phyloP scores from a whole-genome alignment of 2,329 filamentous ascomycete genomes.

The Aspergillus sp. region DNA sequence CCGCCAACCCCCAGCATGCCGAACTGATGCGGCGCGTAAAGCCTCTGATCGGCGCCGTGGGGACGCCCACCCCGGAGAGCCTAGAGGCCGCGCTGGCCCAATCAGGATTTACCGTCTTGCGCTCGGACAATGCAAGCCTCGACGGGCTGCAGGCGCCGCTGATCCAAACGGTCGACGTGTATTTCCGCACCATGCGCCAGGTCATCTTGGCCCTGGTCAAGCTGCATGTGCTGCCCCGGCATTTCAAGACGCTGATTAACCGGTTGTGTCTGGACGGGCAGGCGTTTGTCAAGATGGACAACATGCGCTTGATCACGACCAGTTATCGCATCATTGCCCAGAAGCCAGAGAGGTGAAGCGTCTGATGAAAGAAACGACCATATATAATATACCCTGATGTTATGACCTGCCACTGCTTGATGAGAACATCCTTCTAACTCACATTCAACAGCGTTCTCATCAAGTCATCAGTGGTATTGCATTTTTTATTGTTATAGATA shows the following conservation, averaged over 20 bases:
- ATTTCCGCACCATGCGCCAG: constrained; percentile 49
- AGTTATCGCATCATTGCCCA: constrained; percentile 51
- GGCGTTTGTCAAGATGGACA: constrained; percentile 54
- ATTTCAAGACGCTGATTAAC: constrained; percentile 52
- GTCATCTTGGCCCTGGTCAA: constrained; percentile 47
- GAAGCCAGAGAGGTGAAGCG: constrained; percentile 28
- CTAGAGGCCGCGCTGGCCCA: constrained; percentile 43
- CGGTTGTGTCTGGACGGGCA: constrained; percentile 50
- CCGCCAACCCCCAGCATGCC: constrained; percentile 43
- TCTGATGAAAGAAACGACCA: too few species aligned
- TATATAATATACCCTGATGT: too few species aligned
- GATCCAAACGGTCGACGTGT: constrained; percentile 52
- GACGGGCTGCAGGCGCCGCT: constrained; percentile 49
- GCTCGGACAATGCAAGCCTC: constrained; percentile 50
- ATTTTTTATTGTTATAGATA: too few species aligned
- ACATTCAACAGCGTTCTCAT: too few species aligned
- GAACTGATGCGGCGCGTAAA: constrained; percentile 53
- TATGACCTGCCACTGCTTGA: too few species aligned
- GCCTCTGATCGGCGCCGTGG: constrained; percentile 52
- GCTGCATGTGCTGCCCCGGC: constrained; percentile 43
- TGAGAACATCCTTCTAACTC: too few species aligned
- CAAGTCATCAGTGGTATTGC: too few species aligned
- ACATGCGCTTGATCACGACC: constrained; percentile 48
- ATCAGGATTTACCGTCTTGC: constrained; percentile 46
- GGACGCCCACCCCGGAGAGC: constrained; percentile 47